Evolutionary conservation across 2,329 filamentous ascomycete species (phyloP).

Genomic region (Helminthosporium solani): DNA sequence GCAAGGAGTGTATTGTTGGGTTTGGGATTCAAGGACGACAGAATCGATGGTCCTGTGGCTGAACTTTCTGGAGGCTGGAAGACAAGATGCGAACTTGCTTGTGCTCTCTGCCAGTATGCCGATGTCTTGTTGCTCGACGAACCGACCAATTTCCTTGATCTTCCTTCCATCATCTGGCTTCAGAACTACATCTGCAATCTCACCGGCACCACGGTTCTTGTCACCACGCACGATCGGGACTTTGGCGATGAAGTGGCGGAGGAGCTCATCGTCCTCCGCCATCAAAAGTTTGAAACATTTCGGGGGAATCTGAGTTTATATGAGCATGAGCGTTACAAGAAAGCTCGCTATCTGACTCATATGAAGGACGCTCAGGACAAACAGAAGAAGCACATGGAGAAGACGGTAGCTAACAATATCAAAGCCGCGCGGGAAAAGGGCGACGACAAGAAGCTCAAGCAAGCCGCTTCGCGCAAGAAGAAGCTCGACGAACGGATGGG

Average conservation of each 20-base stretch:
- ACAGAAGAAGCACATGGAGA: slow-evolving; percentile 77
- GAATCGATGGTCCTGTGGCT: slow-evolving; percentile 60
- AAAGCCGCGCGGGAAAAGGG: slow-evolving; percentile 74
- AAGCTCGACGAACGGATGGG: slow-evolving; percentile 82
- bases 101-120: slow-evolving; percentile 67
- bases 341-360: slow-evolving; percentile 65
- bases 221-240: slow-evolving; percentile 82
- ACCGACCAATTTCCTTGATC: slow-evolving; percentile 82
- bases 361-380: slow-evolving; percentile 83
- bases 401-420: slow-evolving; percentile 72
- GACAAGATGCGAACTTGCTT: slow-evolving; percentile 47
- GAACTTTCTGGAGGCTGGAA: slow-evolving; percentile 68
- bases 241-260: slow-evolving; percentile 75
- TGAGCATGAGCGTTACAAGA: slow-evolving; percentile 66
- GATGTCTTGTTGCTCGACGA: slow-evolving; percentile 83
- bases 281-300: slow-evolving; percentile 71
- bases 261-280: slow-evolving; percentile 73
- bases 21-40: slow-evolving; percentile 67
- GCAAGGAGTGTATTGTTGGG: slow-evolving; percentile 64
- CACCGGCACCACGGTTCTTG: slow-evolving; percentile 64
- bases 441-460: slow-evolving; percentile 82
- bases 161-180: slow-evolving; percentile 82
- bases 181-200: slow-evolving; percentile 66
- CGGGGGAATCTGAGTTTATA: slow-evolving; percentile 73
- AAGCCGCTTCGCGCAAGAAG: slow-evolving; percentile 81